Conservation (phyloP, 1,284 basidiomycete species). For the Hypsizygus ulmarius region DNA sequence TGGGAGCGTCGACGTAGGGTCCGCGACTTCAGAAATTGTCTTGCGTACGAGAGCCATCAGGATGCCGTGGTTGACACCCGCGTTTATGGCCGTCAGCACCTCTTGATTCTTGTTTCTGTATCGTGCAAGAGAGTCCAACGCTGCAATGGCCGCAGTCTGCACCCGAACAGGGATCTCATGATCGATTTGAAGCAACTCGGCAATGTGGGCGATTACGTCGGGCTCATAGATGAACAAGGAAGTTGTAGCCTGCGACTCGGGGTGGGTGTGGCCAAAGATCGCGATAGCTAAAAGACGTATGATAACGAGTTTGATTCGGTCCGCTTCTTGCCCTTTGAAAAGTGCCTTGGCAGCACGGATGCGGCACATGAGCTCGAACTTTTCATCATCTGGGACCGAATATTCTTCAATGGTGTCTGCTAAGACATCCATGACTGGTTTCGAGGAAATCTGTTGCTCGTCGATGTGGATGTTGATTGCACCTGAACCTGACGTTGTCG, state of each 20-base stretch:
- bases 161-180: slow-evolving; percentile 64
- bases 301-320: slow-evolving; percentile 79
- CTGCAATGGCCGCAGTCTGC: slow-evolving; percentile 82
- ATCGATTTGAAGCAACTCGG: slow-evolving; percentile 86
- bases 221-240: slow-evolving; percentile 94
- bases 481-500: slow-evolving; percentile 35
- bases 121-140: slow-evolving; percentile 86
- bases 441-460: slow-evolving; percentile 55
- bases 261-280: slow-evolving; percentile 83
- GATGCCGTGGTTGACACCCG: slow-evolving; percentile 94
- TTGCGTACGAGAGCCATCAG: slow-evolving; percentile 85
- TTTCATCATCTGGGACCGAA: slow-evolving; percentile 79
- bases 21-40: slow-evolving; percentile 70
- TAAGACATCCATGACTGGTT: slow-evolving; percentile 71
- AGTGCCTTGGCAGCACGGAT: slow-evolving; percentile 78
- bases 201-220: slow-evolving; percentile 81
- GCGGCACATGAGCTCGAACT: slow-evolving; percentile 87
- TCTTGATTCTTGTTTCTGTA: slow-evolving; percentile 85
- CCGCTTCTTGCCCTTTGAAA: slow-evolving; percentile 51
- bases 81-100: slow-evolving; percentile 89
- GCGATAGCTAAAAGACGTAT: slow-evolving; percentile 86
- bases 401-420: slow-evolving; percentile 73
- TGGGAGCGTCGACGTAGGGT: slow-evolving; percentile 63
- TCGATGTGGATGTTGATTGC: slow-evolving; percentile 67
- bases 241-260: slow-evolving; percentile 76